Evolutionary conservation across 805 yeast species (phyloP).

Genomic region (Sugiyamaella marilandica): DNA sequence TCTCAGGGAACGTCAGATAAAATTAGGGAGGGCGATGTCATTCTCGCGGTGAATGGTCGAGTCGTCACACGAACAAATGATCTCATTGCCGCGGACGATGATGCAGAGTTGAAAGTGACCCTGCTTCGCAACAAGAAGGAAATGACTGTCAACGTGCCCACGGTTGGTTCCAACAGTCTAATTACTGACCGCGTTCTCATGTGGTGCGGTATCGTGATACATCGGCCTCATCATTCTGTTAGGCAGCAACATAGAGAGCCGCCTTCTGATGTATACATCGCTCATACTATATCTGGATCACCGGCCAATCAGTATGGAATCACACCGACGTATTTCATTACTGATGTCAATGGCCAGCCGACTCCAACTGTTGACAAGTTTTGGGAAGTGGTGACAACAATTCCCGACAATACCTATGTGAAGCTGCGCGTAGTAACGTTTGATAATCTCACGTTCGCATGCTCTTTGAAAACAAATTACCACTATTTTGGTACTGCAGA

Average conservation of each 20-base stretch:
- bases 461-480: constrained; percentile 77
- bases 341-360: constrained; percentile 76
- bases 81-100: constrained; percentile 45
- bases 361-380: constrained; percentile 70
- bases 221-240: constrained; percentile 89
- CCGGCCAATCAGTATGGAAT: constrained; percentile 83
- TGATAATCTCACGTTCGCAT: constrained; percentile 83
- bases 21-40: constrained; percentile 62
- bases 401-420: constrained; percentile 77
- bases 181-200: constrained; percentile 62
- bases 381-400: constrained; percentile 56
- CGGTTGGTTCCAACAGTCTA: constrained; percentile 53
- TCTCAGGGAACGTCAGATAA: constrained; percentile 40
- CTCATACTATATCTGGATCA: constrained; percentile 69
- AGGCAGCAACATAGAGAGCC: constrained; percentile 66
- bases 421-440: constrained; percentile 76
- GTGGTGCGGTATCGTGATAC: constrained; percentile 83
- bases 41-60: constrained; percentile 62
- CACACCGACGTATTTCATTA: constrained; percentile 74
- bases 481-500: constrained; percentile 72
- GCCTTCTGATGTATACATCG: constrained; percentile 82
- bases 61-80: constrained; percentile 66
- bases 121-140: constrained; percentile 70
- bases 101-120: constrained; percentile 48
- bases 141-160: constrained; percentile 56